Conservation (phyloP, 371 early-diverging fungal species). For the Mortierella sp. region DNA sequence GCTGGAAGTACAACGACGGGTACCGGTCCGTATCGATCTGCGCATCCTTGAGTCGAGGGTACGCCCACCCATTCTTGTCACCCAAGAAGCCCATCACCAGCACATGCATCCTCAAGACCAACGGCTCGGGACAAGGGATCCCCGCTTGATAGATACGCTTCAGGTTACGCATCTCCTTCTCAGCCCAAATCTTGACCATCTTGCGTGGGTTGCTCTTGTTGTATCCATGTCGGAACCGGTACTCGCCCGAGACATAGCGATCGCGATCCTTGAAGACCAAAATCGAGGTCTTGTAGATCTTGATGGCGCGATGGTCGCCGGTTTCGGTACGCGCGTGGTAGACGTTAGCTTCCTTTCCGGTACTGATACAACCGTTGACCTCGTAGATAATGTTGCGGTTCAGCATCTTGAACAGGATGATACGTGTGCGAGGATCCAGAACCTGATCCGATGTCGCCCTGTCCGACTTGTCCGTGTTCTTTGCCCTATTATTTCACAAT, state of each 20-base stretch:
- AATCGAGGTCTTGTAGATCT: conserved; percentile 99
- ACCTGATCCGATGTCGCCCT: conserved; percentile 99
- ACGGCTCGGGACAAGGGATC: conserved; percentile 96
- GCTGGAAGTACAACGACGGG: conserved; percentile 88
- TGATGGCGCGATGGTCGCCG: conserved; percentile 93
- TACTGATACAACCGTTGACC: conserved; percentile 97
- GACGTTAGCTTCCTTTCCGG: conserved; percentile 99
- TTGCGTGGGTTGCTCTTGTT: conserved; percentile 97
- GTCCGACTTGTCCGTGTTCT: conserved; percentile 91
- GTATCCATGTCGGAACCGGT: conserved; percentile 97
- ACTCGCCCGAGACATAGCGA: conserved; percentile 98
- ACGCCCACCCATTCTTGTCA: conserved; percentile 92
- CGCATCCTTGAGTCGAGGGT: conserved; percentile 97
- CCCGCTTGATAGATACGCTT: conserved; percentile 92
- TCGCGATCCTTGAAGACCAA: conserved; percentile 99
- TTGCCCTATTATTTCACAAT: conserved; percentile 26
- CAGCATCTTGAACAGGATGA: conserved; percentile 96
- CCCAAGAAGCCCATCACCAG: conserved; percentile 98
- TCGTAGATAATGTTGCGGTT: conserved; percentile 92
- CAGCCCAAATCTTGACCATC: conserved; percentile 99
- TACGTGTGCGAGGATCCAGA: conserved; percentile 97
- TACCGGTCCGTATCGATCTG: conserved; percentile 77
- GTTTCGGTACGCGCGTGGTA: conserved; percentile 94
- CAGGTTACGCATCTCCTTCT: conserved; percentile 99
- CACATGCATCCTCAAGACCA: conserved; percentile 96